Percentiles rank a stretch among this genome's conserved stretches.
Conservation (phyloP, 306 rosid species). For the Vicia villosa region DNA sequence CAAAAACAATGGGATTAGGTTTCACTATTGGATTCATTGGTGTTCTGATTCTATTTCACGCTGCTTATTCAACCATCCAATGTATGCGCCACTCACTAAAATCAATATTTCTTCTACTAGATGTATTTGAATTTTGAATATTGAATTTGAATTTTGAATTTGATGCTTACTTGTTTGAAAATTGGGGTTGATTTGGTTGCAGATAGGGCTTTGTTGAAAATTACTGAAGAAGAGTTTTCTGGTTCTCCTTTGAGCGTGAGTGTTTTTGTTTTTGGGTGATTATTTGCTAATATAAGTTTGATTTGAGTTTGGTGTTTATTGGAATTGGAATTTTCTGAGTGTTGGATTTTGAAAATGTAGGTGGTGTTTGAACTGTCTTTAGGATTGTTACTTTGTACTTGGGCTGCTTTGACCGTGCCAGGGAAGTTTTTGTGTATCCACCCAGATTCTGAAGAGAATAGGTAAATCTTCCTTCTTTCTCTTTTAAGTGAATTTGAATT, state of each 20-base stretch:
- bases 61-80: constrained; percentile 77
- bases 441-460: constrained; percentile 80
- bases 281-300: not conserved
- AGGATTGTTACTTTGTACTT: constrained; percentile 62
- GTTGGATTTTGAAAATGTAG: constrained; percentile 45
- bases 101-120: not conserved
- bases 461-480: constrained; percentile 43
- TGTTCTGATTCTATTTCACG: constrained; percentile 61
- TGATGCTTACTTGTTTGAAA: constrained; percentile 6
- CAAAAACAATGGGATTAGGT: constrained; percentile 53
- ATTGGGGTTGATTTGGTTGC: constrained; percentile 41
- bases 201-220: constrained; percentile 87
- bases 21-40: constrained; percentile 66
- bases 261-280: not conserved
- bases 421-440: constrained; percentile 76
- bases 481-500: not conserved
- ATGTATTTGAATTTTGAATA: not conserved
- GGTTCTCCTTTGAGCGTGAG: constrained; percentile 76
- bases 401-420: constrained; percentile 77
- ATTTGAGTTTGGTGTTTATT: constrained; percentile 15
- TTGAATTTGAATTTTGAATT: not conserved
- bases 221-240: constrained; percentile 84
- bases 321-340: constrained; percentile 14
- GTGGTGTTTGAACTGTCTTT: constrained; percentile 64
- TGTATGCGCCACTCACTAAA: constrained; percentile 41